phyloP scores from a whole-genome alignment of 352 stramenopile genomes.

The Peronospora tabacina region DNA sequence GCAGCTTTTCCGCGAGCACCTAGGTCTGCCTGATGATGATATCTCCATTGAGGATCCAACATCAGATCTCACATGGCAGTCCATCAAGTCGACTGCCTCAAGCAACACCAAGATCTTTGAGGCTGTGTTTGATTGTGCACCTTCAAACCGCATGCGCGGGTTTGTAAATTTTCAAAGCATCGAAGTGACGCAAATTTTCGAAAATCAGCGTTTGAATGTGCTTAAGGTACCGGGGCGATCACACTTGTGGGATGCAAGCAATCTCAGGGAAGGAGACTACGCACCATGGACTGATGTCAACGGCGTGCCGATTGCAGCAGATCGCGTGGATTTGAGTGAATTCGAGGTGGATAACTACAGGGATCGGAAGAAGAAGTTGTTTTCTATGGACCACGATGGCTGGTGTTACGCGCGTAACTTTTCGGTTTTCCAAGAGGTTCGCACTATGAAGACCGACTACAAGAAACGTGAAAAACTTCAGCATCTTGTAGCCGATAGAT shows the following conservation, averaged over 20 bases:
- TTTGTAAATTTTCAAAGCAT: slow-evolving; percentile 75
- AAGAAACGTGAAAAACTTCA: slow-evolving; percentile 78
- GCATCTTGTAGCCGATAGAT: slow-evolving; percentile 74
- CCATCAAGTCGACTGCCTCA: slow-evolving; percentile 43
- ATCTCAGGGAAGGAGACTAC: slow-evolving; percentile 80
- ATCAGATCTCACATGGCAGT: slow-evolving; percentile 54
- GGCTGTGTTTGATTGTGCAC: slow-evolving; percentile 74
- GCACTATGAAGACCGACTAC: slow-evolving; percentile 67
- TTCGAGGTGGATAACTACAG: slow-evolving; percentile 75
- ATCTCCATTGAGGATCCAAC: slow-evolving; percentile 46
- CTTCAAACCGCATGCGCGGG: slow-evolving; percentile 69
- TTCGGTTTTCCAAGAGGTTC: slow-evolving; percentile 79
- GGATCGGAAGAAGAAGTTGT: slow-evolving; percentile 73
- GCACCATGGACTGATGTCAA: slow-evolving; percentile 83
- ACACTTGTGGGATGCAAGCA: slow-evolving; percentile 64
- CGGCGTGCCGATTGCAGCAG: slow-evolving; percentile 66
- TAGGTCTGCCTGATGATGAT: slow-evolving; percentile 60
- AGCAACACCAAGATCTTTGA: slow-evolving; percentile 80
- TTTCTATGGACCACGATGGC: slow-evolving; percentile 81
- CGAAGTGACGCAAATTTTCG: slow-evolving; percentile 78
- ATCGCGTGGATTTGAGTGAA: slow-evolving; percentile 67
- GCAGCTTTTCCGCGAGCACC: slow-evolving; percentile 77
- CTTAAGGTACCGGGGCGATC: slow-evolving; percentile 51
- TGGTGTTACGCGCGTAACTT: slow-evolving; percentile 87
- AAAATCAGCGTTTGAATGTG: slow-evolving; percentile 84